Evolutionary conservation across 2,329 filamentous ascomycete genomes (phyloP).

Genomic region (Colletotrichum eleusines): DNA sequence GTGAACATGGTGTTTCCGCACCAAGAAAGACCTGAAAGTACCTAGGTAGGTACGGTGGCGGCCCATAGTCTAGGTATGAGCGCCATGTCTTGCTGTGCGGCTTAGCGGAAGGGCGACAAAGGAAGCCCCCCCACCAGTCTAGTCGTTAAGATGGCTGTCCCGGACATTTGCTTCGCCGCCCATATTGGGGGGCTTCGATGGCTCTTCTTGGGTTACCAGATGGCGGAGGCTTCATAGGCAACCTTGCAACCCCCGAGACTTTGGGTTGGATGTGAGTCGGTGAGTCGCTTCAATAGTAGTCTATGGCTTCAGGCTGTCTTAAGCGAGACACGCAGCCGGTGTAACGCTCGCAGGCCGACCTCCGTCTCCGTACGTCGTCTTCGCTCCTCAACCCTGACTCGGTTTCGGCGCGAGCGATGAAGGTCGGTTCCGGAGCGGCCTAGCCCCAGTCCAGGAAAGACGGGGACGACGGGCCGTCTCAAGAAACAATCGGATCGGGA

Average conservation of each 20-base stretch:
- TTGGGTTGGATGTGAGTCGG: slow-evolving; percentile 8
- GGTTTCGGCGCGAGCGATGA: slow-evolving; percentile 33
- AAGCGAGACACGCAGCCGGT: slow-evolving; percentile 29
- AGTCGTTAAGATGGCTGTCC: slow-evolving; percentile 10
- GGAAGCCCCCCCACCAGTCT: slow-evolving; percentile 23
- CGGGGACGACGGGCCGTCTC: slow-evolving; percentile 6
- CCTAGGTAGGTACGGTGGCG: slow-evolving; percentile 22
- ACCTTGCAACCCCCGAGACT: slow-evolving; percentile 18
- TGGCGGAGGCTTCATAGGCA: background rate
- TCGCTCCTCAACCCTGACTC: slow-evolving; percentile 33
- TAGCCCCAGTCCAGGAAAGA: slow-evolving; percentile 32
- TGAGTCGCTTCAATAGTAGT: slow-evolving; percentile 3
- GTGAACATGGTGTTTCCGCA: slow-evolving; percentile 3
- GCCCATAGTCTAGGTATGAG: slow-evolving; percentile 15
- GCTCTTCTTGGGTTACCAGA: background rate
- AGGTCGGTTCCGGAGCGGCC: slow-evolving; percentile 35
- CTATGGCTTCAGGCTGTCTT: slow-evolving; percentile 30
- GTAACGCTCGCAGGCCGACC: slow-evolving; percentile 23
- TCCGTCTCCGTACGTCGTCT: slow-evolving; percentile 26
- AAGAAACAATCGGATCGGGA: slow-evolving; percentile 23
- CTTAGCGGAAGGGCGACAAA: slow-evolving; percentile 35
- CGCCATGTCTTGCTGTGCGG: slow-evolving; percentile 38
- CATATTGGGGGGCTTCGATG: slow-evolving; percentile 7
- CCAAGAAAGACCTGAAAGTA: slow-evolving; percentile 14
- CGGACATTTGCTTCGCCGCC: slow-evolving; percentile 22